Conservation (phyloP, 2,329 filamentous ascomycete species). For the Aureobasidium sp. region DNA sequence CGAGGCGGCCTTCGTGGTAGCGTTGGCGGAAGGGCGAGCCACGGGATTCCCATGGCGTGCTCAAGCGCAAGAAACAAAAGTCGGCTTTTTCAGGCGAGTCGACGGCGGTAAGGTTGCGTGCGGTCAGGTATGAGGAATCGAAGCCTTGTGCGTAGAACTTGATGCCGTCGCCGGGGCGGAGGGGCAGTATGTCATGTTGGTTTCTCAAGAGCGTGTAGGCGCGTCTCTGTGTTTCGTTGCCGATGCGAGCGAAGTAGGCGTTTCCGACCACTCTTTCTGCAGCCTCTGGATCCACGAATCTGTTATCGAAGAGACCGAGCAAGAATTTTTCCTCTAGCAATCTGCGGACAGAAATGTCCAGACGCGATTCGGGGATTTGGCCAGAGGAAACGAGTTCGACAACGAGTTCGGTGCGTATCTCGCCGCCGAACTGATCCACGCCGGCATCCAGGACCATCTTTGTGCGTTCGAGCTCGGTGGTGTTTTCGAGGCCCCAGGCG, state of each 20-base stretch:
- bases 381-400: not conserved
- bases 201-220: constrained; percentile 1
- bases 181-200: not conserved
- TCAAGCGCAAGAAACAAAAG: not conserved
- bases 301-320: not conserved
- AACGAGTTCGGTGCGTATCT: not conserved
- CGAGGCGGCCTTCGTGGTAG: constrained; percentile 3
- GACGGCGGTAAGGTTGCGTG: not conserved
- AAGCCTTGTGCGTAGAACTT: not conserved
- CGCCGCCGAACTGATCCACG: constrained; percentile 6
- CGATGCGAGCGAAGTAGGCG: not conserved
- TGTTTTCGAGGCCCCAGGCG: constrained; percentile 4
- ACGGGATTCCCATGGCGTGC: not conserved
- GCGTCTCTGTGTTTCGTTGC: constrained; percentile 1
- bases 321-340: not conserved
- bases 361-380: not conserved
- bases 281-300: not conserved
- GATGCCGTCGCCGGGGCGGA: not conserved
- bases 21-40: constrained; percentile 5
- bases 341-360: constrained; percentile 4
- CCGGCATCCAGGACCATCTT: constrained; percentile 1
- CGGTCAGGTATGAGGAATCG: not conserved
- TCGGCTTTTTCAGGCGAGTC: not conserved
- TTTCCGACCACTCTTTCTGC: constrained; percentile 4
- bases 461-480: not conserved